Evolutionary conservation across 1,284 basidiomycete genomes (phyloP), one percentile per base, ranked within the genome.

Genomic region (Phellinidium pouzarii): DNA sequence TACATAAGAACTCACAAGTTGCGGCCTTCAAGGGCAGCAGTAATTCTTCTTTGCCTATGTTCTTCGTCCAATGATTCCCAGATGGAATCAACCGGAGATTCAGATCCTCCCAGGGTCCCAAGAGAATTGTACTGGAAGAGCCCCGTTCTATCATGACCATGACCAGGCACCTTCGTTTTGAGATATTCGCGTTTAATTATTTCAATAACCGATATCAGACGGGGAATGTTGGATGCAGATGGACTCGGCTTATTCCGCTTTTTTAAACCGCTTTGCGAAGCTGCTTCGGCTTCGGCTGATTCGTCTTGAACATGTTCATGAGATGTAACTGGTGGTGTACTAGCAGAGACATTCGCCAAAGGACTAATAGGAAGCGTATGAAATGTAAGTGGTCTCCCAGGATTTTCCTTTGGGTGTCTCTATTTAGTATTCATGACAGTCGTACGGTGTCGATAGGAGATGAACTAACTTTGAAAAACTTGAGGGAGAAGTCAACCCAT

Each of bases 61-160:
- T 67, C 65, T 52, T 71, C 63, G 17, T 68, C 69, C 12, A 62
- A 59, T 14, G 57, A 53, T 9, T 43, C 59, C 9, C 48, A 48
- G n/a, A 52, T 64, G 34, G 54, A 54, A 0, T 49, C 50, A 1
- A 54, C 60, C 37, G 14, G n/a, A 51, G 62, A 64, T 36, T 54
- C 55, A 34, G 65, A 60, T n/a, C 70, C 74, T 55, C 82, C 79
- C 27, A 90, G 64, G 42, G 65, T 75, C 0, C 82, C 80, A 14
- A 86, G 68, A 57, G 84, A 75, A 59, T 89, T 93, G 67, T 92
- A 92, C 64, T 94, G 91, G 68, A 90, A 81, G 44, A 94, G 66
- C 3, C 86, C 80, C 8, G 66, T 64, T 20, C 77, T 64, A 14
- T 70, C 62, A 1, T 70, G 62, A 0, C 73, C 62, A 1, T 70